phyloP scores from a whole-genome alignment of 768 basidiomycete species.

The Psilocybe cyanescens region DNA sequence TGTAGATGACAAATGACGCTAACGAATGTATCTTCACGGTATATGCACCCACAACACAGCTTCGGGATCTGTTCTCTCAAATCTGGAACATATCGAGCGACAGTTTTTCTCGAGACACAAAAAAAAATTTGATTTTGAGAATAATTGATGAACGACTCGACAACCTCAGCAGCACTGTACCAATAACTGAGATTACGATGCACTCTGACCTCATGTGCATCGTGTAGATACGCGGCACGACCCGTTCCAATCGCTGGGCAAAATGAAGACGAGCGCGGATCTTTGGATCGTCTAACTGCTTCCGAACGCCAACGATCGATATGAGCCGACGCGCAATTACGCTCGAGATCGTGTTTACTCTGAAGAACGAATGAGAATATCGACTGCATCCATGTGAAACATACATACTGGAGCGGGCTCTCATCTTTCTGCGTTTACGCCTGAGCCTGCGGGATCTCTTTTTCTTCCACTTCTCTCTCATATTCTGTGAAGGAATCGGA shows the following conservation, averaged over 20 bases:
- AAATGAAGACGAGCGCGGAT: slow-evolving; percentile 3
- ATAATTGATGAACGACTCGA: slow-evolving; percentile 12
- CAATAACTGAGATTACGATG: slow-evolving; percentile 6
- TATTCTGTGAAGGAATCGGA: slow-evolving; percentile 39
- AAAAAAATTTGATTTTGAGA: slow-evolving; percentile 7
- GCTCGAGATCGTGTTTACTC: slow-evolving; percentile 38
- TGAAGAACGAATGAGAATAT: slow-evolving; percentile 18
- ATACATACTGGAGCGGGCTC: slow-evolving; percentile 88
- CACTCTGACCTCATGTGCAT: slow-evolving; percentile 9
- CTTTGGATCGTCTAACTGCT: neutral
- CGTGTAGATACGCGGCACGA: slow-evolving; percentile 14
- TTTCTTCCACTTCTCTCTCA: slow-evolving; percentile 99
- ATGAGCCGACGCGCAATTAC: slow-evolving; percentile 18
- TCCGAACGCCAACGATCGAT: slow-evolving; percentile 3
- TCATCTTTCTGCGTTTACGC: slow-evolving; percentile 96
- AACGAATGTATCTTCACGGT: too few relatives aligned
- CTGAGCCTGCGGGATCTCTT: slow-evolving; percentile 92
- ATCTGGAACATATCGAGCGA: neutral
- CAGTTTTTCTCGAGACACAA: neutral
- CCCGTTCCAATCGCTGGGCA: slow-evolving; percentile 1
- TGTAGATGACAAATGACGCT: too few relatives aligned
- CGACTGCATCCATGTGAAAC: neutral
- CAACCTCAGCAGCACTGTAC: slow-evolving; percentile 15
- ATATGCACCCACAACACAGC: too few relatives aligned
- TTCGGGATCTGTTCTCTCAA: too few relatives aligned